These are phyloP conservation scores for Chalaropsis thielavioides DNA, from an alignment of 2,329 filamentous ascomycete genomes.

Conservation along the genomic window DNA sequence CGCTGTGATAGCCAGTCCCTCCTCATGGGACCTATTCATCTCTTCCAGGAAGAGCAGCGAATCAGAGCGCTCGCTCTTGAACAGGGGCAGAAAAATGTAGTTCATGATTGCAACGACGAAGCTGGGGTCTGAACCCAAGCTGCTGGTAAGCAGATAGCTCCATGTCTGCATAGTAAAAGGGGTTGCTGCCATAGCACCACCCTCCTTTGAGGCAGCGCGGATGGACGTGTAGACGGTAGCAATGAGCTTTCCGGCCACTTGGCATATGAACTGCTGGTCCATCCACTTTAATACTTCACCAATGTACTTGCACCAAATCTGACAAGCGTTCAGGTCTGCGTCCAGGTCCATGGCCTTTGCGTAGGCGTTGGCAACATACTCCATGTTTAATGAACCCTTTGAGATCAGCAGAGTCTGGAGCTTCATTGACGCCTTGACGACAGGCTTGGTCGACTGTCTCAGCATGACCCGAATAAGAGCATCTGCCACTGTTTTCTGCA, in stretches of 20 bases:
- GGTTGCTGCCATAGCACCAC: slow-evolving; percentile 16
- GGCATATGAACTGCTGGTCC: slow-evolving; percentile 41
- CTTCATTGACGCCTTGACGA: slow-evolving; percentile 56
- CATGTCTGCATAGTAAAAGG: slow-evolving; percentile 32
- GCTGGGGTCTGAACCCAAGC: slow-evolving; percentile 34
- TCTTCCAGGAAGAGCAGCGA: slow-evolving; percentile 43
- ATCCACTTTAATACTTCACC: slow-evolving; percentile 40
- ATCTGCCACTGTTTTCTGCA: slow-evolving; percentile 34
- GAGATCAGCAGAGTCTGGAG: slow-evolving; percentile 50
- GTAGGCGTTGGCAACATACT: slow-evolving; percentile 34
- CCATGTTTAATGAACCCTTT: slow-evolving; percentile 41
- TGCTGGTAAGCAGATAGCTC: slow-evolving; percentile 42
- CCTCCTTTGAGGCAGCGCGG: slow-evolving; percentile 24
- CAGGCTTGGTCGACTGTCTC: slow-evolving; percentile 44
- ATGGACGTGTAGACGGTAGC: slow-evolving; percentile 41
- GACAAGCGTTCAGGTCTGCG: slow-evolving; percentile 24
- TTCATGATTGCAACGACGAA: slow-evolving; percentile 49
- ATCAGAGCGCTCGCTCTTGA: slow-evolving; percentile 40
- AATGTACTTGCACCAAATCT: slow-evolving; percentile 38
- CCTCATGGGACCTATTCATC: slow-evolving; percentile 38
- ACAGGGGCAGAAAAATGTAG: slow-evolving; percentile 48
- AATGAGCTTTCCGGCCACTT: slow-evolving; percentile 46
- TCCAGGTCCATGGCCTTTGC: slow-evolving; percentile 22
- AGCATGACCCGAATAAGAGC: slow-evolving; percentile 45
- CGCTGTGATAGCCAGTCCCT: slow-evolving; percentile 24